Base-by-base conservation (phyloP, 345 rosid genomes). In the Gossypium sturtianum region DNA sequence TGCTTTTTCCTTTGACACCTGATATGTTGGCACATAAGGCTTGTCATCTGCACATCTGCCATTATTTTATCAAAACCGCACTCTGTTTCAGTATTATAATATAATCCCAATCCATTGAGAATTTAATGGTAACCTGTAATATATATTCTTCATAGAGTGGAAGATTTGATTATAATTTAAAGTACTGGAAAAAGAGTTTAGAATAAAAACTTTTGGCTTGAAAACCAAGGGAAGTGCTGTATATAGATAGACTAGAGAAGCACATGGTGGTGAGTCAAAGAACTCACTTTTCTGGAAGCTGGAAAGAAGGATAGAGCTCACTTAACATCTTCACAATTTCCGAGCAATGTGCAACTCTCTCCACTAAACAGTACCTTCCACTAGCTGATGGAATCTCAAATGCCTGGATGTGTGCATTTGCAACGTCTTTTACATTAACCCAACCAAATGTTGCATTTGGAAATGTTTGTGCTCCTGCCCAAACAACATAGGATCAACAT, bases 391-490 rank as follows among this genome's bases (percentile, higher is more conserved):
- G 89, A 81, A 84, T 82, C 83, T 94, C 98, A 78, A 89, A 88
- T 59, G 98, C 98, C 77, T 86, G 91, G 72, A 94, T 85, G 29
- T 94, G 98, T 17, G 97, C 97, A 77, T 84, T 81, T 1, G 98
- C 97, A 69, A 94, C 97, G 80, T 94, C 97, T 81, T 85, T 88
- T 25, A 94, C 97, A 73, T 92, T 89, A 15, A 94, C 86, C 94
- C 97, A 94, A 70, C 98, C 97, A 45, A 94, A 85, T 27, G 85
- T 83, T 71, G 85, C 72, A 74, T 90, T 92, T 4, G 97, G 93
- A 70, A 86, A 94, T 56, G 91, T 85, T 0, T 86, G 84, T 53
- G 89, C 90, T 78, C 93, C 98, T 94, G 84, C 74, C 76, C 51
- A 29, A 71, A 61, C 11, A 29, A 8, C 20, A 76, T 9, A 8